Evolutionary conservation across 257 asterid species (phyloP).

Genomic region (Lycium barbarum): DNA sequence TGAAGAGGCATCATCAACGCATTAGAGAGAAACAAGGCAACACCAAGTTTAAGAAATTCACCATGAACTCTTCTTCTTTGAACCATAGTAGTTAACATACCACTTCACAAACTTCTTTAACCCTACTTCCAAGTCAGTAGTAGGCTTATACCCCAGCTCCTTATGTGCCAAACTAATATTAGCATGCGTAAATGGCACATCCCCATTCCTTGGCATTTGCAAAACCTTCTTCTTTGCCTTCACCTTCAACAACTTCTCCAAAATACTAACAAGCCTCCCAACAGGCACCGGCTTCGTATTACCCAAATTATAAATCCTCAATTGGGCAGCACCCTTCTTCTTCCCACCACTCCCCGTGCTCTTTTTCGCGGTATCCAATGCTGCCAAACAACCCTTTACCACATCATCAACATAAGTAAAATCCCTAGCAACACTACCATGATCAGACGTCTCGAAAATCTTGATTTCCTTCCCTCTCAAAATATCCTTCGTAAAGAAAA

Average conservation of each 20-base stretch:
- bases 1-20: conserved; percentile 36
- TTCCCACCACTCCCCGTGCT: conserved; percentile 81
- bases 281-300: conserved; percentile 73
- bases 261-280: conserved; percentile 61
- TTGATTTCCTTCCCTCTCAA: conserved; percentile 71
- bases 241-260: conserved; percentile 70
- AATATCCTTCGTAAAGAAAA: conserved; percentile 78
- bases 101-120: conserved; percentile 74
- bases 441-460: conserved; percentile 70
- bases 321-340: conserved; percentile 62
- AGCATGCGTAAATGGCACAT: conserved; percentile 73
- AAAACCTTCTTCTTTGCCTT: conserved; percentile 67
- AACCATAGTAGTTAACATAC: conserved; percentile 67
- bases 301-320: conserved; percentile 72
- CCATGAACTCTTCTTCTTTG: conserved; percentile 68
- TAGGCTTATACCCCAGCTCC: conserved; percentile 78
- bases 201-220: conserved; percentile 76
- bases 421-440: conserved; percentile 75
- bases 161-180: conserved; percentile 63
- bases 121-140: conserved; percentile 65
- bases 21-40: neutral
- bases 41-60: conserved; percentile 36
- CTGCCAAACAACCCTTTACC: conserved; percentile 80
- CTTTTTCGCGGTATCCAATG: conserved; percentile 63
- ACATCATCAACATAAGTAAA: conserved; percentile 86